Evolutionary conservation across 2,329 filamentous ascomycete genomes (phyloP), one percentile per base, ranked within the genome.

Genomic region (Knufia fluminis): DNA sequence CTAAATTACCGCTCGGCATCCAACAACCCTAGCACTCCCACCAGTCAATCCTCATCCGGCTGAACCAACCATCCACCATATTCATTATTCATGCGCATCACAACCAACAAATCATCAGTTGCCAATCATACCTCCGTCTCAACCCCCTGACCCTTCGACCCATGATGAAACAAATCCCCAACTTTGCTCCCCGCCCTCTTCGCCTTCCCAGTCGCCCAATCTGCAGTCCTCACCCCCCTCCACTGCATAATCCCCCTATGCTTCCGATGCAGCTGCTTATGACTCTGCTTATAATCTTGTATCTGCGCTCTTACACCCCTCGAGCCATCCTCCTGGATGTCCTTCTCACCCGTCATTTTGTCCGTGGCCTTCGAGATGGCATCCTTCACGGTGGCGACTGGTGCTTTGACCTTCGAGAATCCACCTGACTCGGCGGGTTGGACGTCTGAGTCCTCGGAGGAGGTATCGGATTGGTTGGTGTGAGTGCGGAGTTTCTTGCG

Each of bases 231-330:
- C 17, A 72, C 75, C 59, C 75, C 63, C 71, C 75, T 76, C 79
- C 82, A 88, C 66, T 88, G 84, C 84, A 88, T 88, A 35, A 84
- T 61, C 0, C 84, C 84, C 19, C 80, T 68, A 59, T 88, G 80
- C 60, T 77, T 75, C 43, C 82, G 69, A 63, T 86, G 81, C 54
- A 84, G 66, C 40, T 85, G 81, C 54, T 84, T 80, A 62, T 83
- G 87, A 54, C 80, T 76, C 50, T 74, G 73, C 59, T 80, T 81
- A 63, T 84, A 80, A 19, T 83, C 76, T 62, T 81, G 81, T 62
- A 76, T 73, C 57, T 75, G 71, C n/a, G 57, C 58, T 17, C 58
- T 26, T 3, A 56, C 46, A 1, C 59, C 60, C 6, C 60, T 42
- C 24, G 47, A 50, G 7, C 57, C 57, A 43, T 59, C 48, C 14